These are phyloP conservation scores for Wolfiporia cocos DNA, from an alignment of 1,284 basidiomycete species.

Conservation along the genomic window DNA sequence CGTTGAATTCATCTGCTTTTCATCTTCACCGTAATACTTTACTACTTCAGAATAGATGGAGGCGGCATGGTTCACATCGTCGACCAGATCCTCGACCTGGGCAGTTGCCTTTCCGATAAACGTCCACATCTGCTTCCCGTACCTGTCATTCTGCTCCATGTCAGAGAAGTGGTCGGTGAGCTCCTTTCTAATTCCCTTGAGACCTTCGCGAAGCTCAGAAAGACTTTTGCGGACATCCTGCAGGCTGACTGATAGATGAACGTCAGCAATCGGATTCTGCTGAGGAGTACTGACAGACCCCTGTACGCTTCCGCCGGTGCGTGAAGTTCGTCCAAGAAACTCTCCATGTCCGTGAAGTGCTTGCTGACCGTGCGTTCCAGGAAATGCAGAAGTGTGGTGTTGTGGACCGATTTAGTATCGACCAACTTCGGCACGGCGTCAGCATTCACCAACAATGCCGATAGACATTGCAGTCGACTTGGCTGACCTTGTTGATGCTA, in stretches of 20 bases:
- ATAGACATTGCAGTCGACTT: too few relatives aligned
- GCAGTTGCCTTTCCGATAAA: constrained; percentile 73
- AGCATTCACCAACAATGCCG: neutral
- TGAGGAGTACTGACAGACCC: constrained; percentile 33
- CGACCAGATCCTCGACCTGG: constrained; percentile 76
- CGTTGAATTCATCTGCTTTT: constrained; percentile 72
- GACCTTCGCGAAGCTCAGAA: constrained; percentile 69
- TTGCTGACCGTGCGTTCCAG: constrained; percentile 85
- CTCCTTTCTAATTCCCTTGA: constrained; percentile 73
- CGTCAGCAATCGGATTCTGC: constrained; percentile 4
- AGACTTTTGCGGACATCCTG: constrained; percentile 74
- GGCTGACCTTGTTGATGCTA: constrained; percentile 90
- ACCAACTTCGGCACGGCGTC: constrained; percentile 60
- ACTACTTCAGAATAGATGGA: constrained; percentile 78
- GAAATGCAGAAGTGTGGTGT: constrained; percentile 93
- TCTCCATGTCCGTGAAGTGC: constrained; percentile 86
- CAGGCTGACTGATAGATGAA: constrained; percentile 52
- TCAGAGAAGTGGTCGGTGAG: constrained; percentile 76
- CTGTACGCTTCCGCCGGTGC: constrained; percentile 92
- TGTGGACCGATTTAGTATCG: constrained; percentile 94
- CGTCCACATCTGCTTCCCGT: constrained; percentile 85
- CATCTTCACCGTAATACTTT: constrained; percentile 88
- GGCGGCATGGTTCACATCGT: constrained; percentile 82
- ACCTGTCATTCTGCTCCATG: constrained; percentile 65
- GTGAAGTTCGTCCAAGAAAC: constrained; percentile 84